Evolutionary conservation across 768 basidiomycete genomes (phyloP).

Genomic region (Roridomyces roridus): DNA sequence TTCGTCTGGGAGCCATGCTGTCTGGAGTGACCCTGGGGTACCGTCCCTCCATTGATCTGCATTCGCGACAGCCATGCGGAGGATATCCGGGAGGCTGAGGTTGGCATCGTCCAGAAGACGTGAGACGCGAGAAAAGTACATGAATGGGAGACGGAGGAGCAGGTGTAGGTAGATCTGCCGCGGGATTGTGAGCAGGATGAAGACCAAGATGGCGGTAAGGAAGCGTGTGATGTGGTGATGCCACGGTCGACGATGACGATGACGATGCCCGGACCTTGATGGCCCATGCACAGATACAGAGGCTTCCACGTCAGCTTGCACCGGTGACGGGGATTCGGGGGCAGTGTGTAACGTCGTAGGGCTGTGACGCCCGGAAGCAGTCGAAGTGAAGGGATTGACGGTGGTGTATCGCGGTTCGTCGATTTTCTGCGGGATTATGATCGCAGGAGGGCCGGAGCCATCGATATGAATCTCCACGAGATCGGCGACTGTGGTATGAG

Average conservation of each 20-base stretch:
- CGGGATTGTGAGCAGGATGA: conserved; percentile 20
- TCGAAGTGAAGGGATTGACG: too few relatives aligned
- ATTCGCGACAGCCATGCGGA: conserved; percentile 11
- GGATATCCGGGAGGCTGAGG: conserved; percentile 52
- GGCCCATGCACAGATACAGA: too few relatives aligned
- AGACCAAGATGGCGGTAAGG: conserved; percentile 24
- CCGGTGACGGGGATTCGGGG: too few relatives aligned
- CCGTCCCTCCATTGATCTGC: conserved; percentile 19
- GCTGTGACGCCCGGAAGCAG: too few relatives aligned
- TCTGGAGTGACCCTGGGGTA: background rate
- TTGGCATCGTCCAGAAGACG: conserved; percentile 61
- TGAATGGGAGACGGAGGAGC: conserved; percentile 55
- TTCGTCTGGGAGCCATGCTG: conserved; percentile 25
- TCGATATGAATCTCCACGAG: too few relatives aligned
- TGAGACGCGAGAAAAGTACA: conserved; percentile 63
- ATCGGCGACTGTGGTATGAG: too few relatives aligned
- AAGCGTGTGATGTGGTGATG: background rate
- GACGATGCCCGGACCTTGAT: too few relatives aligned
- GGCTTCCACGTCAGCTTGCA: too few relatives aligned
- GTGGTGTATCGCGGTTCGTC: too few relatives aligned
- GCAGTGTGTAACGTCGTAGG: too few relatives aligned
- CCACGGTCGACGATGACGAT: background rate
- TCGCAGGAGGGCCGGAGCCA: too few relatives aligned
- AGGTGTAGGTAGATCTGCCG: conserved; percentile 19
- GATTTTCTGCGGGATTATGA: too few relatives aligned